These are phyloP conservation scores for Xylaria bambusicola DNA, from an alignment of 495 filamentous ascomycete species.

Conservation along the genomic window DNA sequence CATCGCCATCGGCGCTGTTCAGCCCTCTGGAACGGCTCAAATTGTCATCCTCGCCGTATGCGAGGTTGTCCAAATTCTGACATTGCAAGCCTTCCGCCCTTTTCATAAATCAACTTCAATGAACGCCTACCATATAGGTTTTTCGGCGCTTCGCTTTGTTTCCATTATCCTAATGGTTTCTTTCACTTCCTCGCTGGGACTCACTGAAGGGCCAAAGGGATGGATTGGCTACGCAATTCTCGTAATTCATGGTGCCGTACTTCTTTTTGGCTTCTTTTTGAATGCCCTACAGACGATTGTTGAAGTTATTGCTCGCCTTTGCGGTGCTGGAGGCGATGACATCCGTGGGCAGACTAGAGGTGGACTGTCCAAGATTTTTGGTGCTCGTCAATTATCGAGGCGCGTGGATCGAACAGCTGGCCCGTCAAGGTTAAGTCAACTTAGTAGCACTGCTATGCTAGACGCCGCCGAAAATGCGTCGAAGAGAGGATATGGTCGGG, in stretches of 20 bases:
- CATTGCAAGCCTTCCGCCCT: conserved; percentile 84
- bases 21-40: conserved; percentile 90
- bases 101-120: conserved; percentile 94
- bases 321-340: conserved; percentile 77
- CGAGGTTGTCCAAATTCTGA: conserved; percentile 87
- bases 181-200: conserved; percentile 79
- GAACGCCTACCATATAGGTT: conserved; percentile 91
- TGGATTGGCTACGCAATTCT: conserved; percentile 97
- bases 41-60: conserved; percentile 89
- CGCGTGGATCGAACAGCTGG: conserved; percentile 64
- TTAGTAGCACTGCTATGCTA: conserved; percentile 79
- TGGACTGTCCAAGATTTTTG: conserved; percentile 88
- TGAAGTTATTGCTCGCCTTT: conserved; percentile 78
- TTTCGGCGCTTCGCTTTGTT: conserved; percentile 74
- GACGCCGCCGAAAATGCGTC: conserved; percentile 60
- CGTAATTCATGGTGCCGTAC: conserved; percentile 78
- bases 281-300: conserved; percentile 88
- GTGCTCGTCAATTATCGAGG: conserved; percentile 86
- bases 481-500: conserved; percentile 69
- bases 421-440: conserved; percentile 70
- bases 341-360: conserved; percentile 72
- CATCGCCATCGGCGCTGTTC: conserved; percentile 86
- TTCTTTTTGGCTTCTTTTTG: conserved; percentile 92
- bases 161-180: conserved; percentile 81
- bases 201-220: conserved; percentile 75